Conservation (phyloP, 2,329 filamentous ascomycete species). For the Plectosphaerella plurivora region DNA sequence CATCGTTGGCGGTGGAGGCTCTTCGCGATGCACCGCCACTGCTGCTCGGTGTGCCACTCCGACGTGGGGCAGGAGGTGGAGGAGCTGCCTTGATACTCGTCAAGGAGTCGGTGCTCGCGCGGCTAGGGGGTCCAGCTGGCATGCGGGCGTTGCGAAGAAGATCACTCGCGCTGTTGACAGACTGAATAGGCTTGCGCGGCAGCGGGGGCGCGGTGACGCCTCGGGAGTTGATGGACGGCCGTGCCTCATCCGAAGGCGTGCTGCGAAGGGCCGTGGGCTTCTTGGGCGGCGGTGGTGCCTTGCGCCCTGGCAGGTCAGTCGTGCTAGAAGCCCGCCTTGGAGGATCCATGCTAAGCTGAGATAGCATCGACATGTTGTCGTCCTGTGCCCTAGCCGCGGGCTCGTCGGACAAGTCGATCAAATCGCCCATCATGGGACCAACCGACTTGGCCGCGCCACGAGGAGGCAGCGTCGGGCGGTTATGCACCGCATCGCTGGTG, state of each 20-base stretch:
- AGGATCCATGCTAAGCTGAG: constrained; percentile 17
- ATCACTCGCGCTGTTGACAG: constrained; percentile 11
- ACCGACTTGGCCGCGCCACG: constrained; percentile 18
- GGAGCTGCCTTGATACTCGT: constrained; percentile 17
- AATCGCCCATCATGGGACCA: constrained; percentile 45
- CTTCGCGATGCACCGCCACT: constrained; percentile 13
- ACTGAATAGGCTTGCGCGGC: constrained; percentile 25
- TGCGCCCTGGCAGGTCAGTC: constrained; percentile 22
- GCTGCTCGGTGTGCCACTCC: constrained; percentile 34
- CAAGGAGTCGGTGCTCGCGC: background rate
- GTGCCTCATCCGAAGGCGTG: constrained; percentile 24
- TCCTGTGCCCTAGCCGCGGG: constrained; percentile 32
- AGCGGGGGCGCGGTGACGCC: constrained; percentile 22
- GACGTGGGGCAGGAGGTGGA: constrained; percentile 43
- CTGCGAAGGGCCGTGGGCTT: constrained; percentile 55
- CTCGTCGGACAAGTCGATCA: constrained; percentile 59
- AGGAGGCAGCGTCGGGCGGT: constrained; percentile 27
- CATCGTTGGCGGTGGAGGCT: constrained; percentile 26
- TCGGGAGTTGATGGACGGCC: background rate
- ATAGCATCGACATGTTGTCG: constrained; percentile 22
- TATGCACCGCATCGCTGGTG: constrained; percentile 12
- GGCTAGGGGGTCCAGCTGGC: background rate
- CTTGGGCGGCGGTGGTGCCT: constrained; percentile 36
- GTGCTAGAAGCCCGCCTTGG: constrained; percentile 17
- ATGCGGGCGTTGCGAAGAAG: background rate